phyloP scores from a whole-genome alignment of 2,329 filamentous ascomycete species.

The Cladosporium sp. region DNA sequence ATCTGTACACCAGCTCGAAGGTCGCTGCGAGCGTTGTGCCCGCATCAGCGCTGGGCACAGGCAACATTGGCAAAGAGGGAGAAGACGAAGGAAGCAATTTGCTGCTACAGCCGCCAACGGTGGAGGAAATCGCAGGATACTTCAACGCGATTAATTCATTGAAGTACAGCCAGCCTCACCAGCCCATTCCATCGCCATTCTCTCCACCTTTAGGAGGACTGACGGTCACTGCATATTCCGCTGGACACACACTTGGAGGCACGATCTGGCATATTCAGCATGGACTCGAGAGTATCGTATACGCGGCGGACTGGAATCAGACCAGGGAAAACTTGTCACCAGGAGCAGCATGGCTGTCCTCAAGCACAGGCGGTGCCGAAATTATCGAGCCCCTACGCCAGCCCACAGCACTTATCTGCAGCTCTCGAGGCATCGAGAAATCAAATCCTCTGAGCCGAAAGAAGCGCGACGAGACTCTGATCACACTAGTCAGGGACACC shows the following conservation, averaged over 20 bases:
- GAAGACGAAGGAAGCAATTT: constrained; percentile 43
- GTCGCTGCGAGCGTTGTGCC: constrained; percentile 82
- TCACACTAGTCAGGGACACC: constrained; percentile 76
- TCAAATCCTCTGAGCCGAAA: constrained; percentile 61
- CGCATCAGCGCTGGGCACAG: constrained; percentile 60
- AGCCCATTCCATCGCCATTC: constrained; percentile 80
- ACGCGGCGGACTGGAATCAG: constrained; percentile 97
- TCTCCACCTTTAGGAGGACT: constrained; percentile 86
- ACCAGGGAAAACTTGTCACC: constrained; percentile 92
- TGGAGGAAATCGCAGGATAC: constrained; percentile 86
- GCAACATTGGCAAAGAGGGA: constrained; percentile 26
- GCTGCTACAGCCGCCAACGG: constrained; percentile 65
- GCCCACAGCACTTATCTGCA: constrained; percentile 90
- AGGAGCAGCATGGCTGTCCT: constrained; percentile 88
- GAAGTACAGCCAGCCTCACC: constrained; percentile 95
- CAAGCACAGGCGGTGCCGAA: constrained; percentile 76
- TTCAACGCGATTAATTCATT: constrained; percentile 87
- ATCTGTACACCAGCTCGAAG: constrained; percentile 85
- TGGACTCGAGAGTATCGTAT: constrained; percentile 92
- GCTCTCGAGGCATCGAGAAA: constrained; percentile 73
- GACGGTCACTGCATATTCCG: constrained; percentile 94
- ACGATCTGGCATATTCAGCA: constrained; percentile 99
- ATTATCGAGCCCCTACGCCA: constrained; percentile 91
- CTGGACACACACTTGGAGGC: constrained; percentile 89
- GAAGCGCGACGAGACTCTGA: constrained; percentile 78